A percentile compares a stretch with the other conserved stretches of the same genome.
Evolutionary conservation across 225 moss, liverwort and hornwort species (phyloP).

Genomic region (Straminergon stramineum): DNA sequence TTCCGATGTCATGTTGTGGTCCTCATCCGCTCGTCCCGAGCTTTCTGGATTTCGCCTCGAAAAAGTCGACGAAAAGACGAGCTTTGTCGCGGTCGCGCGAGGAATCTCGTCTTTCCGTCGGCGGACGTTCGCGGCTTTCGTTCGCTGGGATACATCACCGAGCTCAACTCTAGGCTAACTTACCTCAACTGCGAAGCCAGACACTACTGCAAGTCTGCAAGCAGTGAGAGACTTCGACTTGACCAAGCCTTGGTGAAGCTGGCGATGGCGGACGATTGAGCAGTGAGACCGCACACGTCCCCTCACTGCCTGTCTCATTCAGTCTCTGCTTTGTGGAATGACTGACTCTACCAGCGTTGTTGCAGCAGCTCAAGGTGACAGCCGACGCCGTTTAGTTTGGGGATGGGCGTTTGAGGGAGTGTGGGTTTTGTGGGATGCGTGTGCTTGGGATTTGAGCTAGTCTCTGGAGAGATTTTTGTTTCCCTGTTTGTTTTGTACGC

Average conservation of each 20-base stretch:
- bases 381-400: not conserved
- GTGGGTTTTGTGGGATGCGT: not conserved
- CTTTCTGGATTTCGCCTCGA: not conserved
- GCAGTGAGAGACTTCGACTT: not conserved
- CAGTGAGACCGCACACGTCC: not conserved
- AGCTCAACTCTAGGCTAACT: not conserved
- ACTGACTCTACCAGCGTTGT: not conserved
- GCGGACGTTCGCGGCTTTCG: not conserved
- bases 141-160: not conserved
- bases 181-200: not conserved
- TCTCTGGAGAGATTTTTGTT: not conserved
- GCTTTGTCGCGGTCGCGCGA: not conserved
- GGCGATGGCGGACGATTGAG: not conserved
- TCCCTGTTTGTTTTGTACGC: not conserved
- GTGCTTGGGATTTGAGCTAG: not conserved
- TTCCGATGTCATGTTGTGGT: not conserved
- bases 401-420: not conserved
- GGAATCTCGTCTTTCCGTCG: not conserved
- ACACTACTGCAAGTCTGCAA: not conserved
- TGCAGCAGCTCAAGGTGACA: not conserved
- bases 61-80: slow-evolving; percentile 20
- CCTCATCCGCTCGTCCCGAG: not conserved
- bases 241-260: not conserved
- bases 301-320: not conserved
- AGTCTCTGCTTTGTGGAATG: not conserved